These are phyloP conservation scores for Aspergillus caelatus DNA, from an alignment of 2,329 filamentous ascomycete species.

Conservation along the genomic window DNA sequence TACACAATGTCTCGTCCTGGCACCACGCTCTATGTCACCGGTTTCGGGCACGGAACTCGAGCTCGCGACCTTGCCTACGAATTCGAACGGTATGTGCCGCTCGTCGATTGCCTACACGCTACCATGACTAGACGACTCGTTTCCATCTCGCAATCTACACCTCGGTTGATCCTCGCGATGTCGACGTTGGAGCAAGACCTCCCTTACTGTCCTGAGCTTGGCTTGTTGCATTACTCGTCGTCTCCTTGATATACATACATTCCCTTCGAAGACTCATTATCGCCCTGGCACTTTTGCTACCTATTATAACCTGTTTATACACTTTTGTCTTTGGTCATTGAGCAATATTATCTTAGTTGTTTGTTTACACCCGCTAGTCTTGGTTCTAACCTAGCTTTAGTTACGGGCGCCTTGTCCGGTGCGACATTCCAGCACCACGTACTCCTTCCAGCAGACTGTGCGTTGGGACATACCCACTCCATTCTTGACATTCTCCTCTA, in stretches of 20 bases:
- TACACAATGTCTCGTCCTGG: constrained; percentile 81
- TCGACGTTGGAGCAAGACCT: constrained; percentile 22
- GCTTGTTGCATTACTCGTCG: constrained; percentile 8
- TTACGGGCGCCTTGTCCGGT: constrained; percentile 96
- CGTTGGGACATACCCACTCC: constrained; percentile 49
- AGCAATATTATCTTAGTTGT: background rate
- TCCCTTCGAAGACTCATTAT: constrained; percentile 5
- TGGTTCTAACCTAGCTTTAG: constrained; percentile 57
- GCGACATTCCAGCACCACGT: constrained; percentile 94
- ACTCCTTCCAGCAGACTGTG: constrained; percentile 94
- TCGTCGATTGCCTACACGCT: constrained; percentile 46
- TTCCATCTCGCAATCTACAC: constrained; percentile 34
- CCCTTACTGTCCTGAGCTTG: constrained; percentile 15
- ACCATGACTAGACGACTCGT: constrained; percentile 41
- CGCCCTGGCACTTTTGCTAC: background rate
- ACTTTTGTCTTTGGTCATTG: constrained; percentile 13
- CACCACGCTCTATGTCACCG: constrained; percentile 96
- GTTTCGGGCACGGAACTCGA: constrained; percentile 98
- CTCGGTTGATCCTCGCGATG: constrained; percentile 33
- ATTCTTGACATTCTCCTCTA: constrained; percentile 30
- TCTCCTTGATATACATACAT: constrained; percentile 11
- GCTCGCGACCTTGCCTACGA: constrained; percentile 99
- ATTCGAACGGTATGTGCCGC: constrained; percentile 98
- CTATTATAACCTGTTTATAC: background rate
- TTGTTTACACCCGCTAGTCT: constrained; percentile 16